phyloP scores from a whole-genome alignment of 129 eudicot genomes.

The Calendula officinalis region DNA sequence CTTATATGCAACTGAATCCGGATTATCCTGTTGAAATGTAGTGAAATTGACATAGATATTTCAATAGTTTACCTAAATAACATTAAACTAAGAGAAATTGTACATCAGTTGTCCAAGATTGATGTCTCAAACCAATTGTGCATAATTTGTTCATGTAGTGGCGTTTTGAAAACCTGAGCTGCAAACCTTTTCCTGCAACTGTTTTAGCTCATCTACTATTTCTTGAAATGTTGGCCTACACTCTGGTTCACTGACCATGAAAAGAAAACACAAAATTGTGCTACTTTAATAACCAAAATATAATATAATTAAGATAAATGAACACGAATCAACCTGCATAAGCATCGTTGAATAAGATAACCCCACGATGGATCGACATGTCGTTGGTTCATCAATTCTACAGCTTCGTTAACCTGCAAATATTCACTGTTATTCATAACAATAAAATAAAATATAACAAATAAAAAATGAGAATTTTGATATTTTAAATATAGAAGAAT shows the following conservation, averaged over 20 bases:
- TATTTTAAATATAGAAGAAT: not conserved
- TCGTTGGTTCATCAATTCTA: slow-evolving; percentile 78
- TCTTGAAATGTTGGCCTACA: slow-evolving; percentile 73
- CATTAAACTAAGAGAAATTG: no score
- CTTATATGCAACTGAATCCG: no score
- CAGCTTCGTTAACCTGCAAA: slow-evolving; percentile 76
- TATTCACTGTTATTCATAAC: not conserved
- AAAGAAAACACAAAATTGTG: not conserved
- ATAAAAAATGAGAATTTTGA: no score
- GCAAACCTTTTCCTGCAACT: slow-evolving; percentile 49
- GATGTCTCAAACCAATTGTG: no score
- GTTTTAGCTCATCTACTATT: slow-evolving; percentile 54
- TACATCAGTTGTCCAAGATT: no score
- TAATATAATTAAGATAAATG: not conserved
- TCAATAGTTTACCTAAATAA: no score
- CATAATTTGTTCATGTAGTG: no score
- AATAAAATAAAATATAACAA: not conserved
- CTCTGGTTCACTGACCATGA: slow-evolving; percentile 60
- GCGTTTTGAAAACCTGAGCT: not conserved
- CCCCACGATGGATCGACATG: slow-evolving; percentile 72
- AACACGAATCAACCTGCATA: slow-evolving; percentile 45
- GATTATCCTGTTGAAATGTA: no score
- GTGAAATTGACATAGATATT: no score
- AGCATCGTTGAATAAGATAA: slow-evolving; percentile 69
- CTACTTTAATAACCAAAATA: not conserved